phyloP scores from a whole-genome alignment of 768 basidiomycete genomes.

The Sarcodon aspratus region DNA sequence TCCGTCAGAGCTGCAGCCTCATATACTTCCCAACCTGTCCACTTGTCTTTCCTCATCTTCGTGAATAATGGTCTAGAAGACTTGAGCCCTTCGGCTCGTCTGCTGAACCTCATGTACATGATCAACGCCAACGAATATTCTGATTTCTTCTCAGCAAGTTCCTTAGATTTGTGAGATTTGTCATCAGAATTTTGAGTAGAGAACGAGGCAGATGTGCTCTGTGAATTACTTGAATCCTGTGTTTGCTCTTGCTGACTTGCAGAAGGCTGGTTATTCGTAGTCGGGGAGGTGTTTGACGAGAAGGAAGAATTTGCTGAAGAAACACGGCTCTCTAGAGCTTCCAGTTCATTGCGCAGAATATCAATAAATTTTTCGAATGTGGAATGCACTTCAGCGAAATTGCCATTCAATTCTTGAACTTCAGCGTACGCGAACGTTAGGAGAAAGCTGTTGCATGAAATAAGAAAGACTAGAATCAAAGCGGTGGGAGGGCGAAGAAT shows the following conservation, averaged over 20 bases:
- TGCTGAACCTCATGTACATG: conserved; percentile 89
- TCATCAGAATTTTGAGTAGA: conserved; percentile 40
- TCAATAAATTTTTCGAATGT: conserved; percentile 66
- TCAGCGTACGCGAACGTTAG: conserved; percentile 89
- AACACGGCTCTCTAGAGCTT: conserved; percentile 38
- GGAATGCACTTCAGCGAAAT: conserved; percentile 57
- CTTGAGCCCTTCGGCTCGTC: conserved; percentile 81
- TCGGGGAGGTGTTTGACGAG: conserved; percentile 21
- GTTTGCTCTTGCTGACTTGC: neutral
- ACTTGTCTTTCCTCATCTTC: conserved; percentile 67
- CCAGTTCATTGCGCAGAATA: conserved; percentile 52
- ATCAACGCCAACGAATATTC: conserved; percentile 76
- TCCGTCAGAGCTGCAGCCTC: conserved; percentile 94
- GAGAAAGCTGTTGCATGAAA: conserved; percentile 46
- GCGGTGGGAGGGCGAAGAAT: conserved; percentile 6
- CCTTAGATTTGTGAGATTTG: conserved; percentile 37
- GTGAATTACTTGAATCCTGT: neutral
- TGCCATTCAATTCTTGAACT: conserved; percentile 47
- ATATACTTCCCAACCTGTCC: conserved; percentile 85
- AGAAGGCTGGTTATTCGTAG: neutral
- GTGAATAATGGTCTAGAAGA: conserved; percentile 67
- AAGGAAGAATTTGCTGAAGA: conserved; percentile 27
- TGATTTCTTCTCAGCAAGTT: conserved; percentile 44
- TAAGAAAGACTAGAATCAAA: neutral
- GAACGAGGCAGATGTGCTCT: conserved; percentile 31